Base-by-base conservation (phyloP, 1,139 yeast species). In the Candida neerlandica region DNA sequence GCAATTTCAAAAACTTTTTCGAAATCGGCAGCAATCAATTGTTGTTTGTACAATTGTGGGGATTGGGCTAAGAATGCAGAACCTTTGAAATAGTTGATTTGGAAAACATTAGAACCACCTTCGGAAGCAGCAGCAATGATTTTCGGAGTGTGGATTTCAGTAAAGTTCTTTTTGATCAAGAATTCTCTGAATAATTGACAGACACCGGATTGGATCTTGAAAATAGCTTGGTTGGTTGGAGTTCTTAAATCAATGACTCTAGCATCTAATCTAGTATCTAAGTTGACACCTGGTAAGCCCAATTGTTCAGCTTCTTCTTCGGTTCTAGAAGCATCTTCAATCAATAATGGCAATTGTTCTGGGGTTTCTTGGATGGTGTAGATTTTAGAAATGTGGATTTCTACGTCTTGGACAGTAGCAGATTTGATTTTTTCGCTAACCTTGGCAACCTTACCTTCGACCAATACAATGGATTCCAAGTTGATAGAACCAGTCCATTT, bases 11-110 rank as follows among this genome's bases (percentile, higher is more conserved):
- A 95, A 46, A 94, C 99, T 63, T 82, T 84, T 75, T 94, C 99
- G 64, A 94, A 94, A 74, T 94, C 99, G 54, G 96, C 96, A 48
- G 97, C 96, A 72, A 94, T 94, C 68, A 94, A 82, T 81, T 94
- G 97, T 77, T 94, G 98, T 78, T 94, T 94, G 80, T 94, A 90
- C 60, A 94, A 81, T 77, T 94, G 99, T 47, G 99, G 99, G 41
- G 97, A 90, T 77, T 94, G 99, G 30, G 99, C 99, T 65, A 94
- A 78, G 72, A 81, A 94, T 7, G 98, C 98, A 55, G 86, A 85
- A 54, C 92, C 85, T 71, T 94, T 92, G 80, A 94, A 95, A 74
- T 95, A 95, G 47, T 87, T 78, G 55, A 94, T 86, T 72, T 89
- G 96, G 74, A 94, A 94, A 43, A 95, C 98, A 67, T 91, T 92